Conservation (phyloP, 169 alveolate genomes). For the Theileria equi region DNA sequence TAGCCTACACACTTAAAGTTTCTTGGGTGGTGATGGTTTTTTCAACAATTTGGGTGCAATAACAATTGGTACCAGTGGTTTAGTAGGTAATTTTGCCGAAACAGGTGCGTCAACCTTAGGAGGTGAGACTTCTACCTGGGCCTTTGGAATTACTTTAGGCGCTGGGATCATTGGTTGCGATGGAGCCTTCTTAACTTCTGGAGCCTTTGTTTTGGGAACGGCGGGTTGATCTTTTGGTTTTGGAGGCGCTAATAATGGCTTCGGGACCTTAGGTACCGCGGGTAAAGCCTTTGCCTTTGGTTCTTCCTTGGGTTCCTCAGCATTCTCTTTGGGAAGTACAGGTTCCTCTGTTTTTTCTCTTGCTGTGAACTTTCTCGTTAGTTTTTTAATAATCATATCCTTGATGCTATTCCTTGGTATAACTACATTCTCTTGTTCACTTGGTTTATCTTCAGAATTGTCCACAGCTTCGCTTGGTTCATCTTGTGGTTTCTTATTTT, state of each 20-base stretch:
- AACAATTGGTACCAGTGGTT: slow-evolving; percentile 50
- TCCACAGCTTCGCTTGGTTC: slow-evolving; percentile 8
- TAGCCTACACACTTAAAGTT: slow-evolving; percentile 18
- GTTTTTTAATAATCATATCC: slow-evolving; percentile 17
- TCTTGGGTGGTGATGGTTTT: slow-evolving; percentile 58
- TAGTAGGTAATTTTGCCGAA: slow-evolving; percentile 2
- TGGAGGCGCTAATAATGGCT: slow-evolving; percentile 1
- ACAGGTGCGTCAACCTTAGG: slow-evolving; percentile 8
- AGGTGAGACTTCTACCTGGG: not conserved
- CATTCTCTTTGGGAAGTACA: not conserved
- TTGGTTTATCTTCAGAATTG: not conserved
- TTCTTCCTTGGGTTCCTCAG: slow-evolving; percentile 9
- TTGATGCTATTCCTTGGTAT: not conserved
- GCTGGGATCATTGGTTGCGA: not conserved
- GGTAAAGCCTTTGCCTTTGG: slow-evolving; percentile 6
- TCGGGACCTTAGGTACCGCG: slow-evolving; percentile 17
- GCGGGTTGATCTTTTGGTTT: not conserved
- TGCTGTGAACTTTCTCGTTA: not conserved
- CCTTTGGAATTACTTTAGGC: not conserved
- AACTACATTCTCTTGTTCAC: not conserved
- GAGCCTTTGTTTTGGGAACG: slow-evolving; percentile 3
- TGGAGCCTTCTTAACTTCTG: not conserved
- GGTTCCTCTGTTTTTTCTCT: slow-evolving; percentile 2
- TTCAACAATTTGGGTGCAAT: slow-evolving; percentile 49
- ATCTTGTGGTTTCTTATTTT: not conserved